Conservation (phyloP, 2,329 filamentous ascomycete species). For the Penicillium sp. region DNA sequence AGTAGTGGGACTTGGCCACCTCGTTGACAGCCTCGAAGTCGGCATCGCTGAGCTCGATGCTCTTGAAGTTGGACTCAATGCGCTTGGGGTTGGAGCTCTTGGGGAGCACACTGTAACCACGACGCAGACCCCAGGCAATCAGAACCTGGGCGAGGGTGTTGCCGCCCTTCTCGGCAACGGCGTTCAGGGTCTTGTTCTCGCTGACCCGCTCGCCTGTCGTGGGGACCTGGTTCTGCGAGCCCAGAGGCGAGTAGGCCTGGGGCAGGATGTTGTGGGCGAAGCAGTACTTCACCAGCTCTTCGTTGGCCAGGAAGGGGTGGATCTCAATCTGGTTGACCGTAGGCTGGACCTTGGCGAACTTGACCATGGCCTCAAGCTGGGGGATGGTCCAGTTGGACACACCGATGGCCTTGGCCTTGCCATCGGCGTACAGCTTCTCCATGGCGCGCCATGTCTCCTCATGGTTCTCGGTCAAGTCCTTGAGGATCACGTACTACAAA, state of each 20-base stretch:
- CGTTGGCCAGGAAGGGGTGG: conserved; percentile 51
- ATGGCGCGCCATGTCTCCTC: conserved; percentile 66
- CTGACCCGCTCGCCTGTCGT: conserved; percentile 66
- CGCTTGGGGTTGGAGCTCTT: conserved; percentile 68
- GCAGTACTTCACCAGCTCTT: conserved; percentile 45
- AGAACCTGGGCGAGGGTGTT: conserved; percentile 62
- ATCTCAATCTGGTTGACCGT: conserved; percentile 49
- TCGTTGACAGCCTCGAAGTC: conserved; percentile 62
- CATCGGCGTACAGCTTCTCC: conserved; percentile 59
- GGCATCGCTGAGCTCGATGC: conserved; percentile 58
- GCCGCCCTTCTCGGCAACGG: conserved; percentile 58
- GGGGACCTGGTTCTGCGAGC: conserved; percentile 68
- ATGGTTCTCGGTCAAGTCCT: conserved; percentile 65
- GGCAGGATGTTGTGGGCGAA: conserved; percentile 43
- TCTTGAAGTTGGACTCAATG: conserved; percentile 68
- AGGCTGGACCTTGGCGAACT: conserved; percentile 44
- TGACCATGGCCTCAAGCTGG: conserved; percentile 49
- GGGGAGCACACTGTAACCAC: conserved; percentile 67
- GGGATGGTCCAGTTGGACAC: conserved; percentile 71
- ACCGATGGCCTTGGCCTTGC: conserved; percentile 68
- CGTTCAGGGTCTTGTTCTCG: conserved; percentile 59
- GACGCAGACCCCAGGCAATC: conserved; percentile 64
- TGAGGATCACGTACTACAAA: conserved; percentile 59
- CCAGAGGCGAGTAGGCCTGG: conserved; percentile 49
- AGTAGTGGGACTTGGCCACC: conserved; percentile 66